phyloP scores from a whole-genome alignment of 257 asterid species.

The Misopates orontium region DNA sequence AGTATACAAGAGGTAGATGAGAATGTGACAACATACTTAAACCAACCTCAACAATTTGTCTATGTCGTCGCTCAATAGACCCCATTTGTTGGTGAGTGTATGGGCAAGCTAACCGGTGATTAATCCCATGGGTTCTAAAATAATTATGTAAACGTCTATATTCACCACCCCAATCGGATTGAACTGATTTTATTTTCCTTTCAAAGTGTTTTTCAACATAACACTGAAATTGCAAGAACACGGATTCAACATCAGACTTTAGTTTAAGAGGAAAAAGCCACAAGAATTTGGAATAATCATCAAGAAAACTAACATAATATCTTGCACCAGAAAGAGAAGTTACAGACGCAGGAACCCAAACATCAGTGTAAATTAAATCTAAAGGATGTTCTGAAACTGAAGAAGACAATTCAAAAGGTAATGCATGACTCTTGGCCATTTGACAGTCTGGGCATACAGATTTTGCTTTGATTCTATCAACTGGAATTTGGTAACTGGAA shows the following conservation, averaged over 20 bases:
- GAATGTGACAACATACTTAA: background rate
- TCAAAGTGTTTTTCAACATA: background rate
- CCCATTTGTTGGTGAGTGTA: too few species aligned
- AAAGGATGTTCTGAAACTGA: background rate
- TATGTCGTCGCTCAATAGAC: too few species aligned
- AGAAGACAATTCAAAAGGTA: background rate
- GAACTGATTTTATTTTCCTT: too few species aligned
- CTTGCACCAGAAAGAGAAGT: background rate
- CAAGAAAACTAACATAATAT: constrained; percentile 10
- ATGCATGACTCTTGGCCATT: background rate
- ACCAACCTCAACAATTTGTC: constrained; percentile 12
- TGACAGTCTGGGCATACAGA: background rate
- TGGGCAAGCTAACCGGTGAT: background rate
- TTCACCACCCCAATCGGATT: too few species aligned
- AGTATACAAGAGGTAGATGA: too few species aligned
- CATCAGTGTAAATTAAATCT: background rate
- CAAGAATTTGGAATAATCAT: too few species aligned
- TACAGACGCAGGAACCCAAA: background rate
- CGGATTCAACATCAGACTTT: background rate
- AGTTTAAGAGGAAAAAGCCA: background rate
- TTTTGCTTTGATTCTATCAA: background rate
- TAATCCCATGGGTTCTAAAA: background rate
- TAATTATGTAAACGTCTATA: too few species aligned
- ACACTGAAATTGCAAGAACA: background rate
- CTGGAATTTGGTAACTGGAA: background rate